Base-by-base conservation (phyloP, 2,329 filamentous ascomycete species). In the Fusarium heterosporum region DNA sequence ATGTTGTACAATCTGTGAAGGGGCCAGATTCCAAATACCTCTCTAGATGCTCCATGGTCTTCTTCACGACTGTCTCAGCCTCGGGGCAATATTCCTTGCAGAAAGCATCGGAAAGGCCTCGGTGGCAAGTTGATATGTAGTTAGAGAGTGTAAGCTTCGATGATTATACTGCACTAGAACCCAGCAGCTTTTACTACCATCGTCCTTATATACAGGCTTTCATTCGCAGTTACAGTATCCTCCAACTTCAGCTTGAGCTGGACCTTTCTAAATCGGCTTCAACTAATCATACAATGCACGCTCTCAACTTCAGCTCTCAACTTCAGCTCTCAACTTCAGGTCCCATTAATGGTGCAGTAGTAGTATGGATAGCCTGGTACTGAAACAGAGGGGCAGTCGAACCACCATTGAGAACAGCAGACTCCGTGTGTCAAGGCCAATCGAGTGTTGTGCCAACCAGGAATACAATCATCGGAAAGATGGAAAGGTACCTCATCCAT, bases 381-480 rank as follows among this genome's bases (percentile, higher is more conserved):
- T 14, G 39, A 19, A 13, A 72, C 30, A 47, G 67, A 71, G 36
- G 67, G 61, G 14, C 61, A 68, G 51, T 64, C 48, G 17, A 39
- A 60, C 45, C 58, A 65, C 67, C 69, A 67, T 43, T 64, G 66
- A 17, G 65, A 22, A 11, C 40, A 70, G 16, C 70, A 72, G 25
- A 63, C 56, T 13, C 48, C 42, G 46, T 58, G 38, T 9, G 64
- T 70, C 41, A 46, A 17, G 12, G 63, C 48, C 9, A 69, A 56
- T 11, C 66, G 58, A n/a, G 65, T 74, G 39, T 74, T 74, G 46
- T 72, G 68, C 67, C 69, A 74, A 14, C 59, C 64, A n/a, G 72
- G 72, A 8, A 41, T 46, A 47, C 75, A 77, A 1, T 57, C 17
- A 4, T 72, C 59, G 3, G 73, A 66, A 5, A 74, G 34, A 3